Percentiles rank a stretch among this genome's conserved stretches.
Evolutionary conservation across 2,329 filamentous ascomycete genomes (phyloP).

Genomic region (Trichoderma koningiopsis): DNA sequence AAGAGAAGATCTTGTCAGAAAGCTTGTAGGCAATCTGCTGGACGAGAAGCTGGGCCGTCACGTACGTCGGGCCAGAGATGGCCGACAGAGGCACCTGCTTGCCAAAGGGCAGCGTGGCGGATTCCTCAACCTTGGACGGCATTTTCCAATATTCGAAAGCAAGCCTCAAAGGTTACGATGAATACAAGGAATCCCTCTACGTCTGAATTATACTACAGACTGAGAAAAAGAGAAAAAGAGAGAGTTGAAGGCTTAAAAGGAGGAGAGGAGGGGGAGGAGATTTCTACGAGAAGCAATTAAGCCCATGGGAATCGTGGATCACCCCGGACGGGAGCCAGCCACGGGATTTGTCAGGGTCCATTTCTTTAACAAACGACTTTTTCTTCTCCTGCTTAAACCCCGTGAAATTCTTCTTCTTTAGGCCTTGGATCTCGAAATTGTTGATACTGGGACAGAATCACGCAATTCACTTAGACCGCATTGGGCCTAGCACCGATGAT

Average conservation of each 20-base stretch:
- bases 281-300: conserved; percentile 24
- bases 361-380: conserved; percentile 24
- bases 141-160: conserved; percentile 9
- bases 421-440: conserved; percentile 35
- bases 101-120: conserved; percentile 60
- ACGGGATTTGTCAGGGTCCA: conserved; percentile 34
- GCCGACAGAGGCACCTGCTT: conserved; percentile 56
- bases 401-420: conserved; percentile 24
- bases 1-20: conserved; percentile 96
- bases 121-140: conserved; percentile 32
- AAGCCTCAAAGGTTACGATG: neutral
- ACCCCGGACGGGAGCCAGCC: conserved; percentile 31
- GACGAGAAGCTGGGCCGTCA: conserved; percentile 88
- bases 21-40: conserved; percentile 95
- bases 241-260: neutral
- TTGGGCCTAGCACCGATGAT: conserved; percentile 38
- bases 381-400: neutral
- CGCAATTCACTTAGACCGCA: conserved; percentile 42
- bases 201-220: conserved; percentile 5
- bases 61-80: conserved; percentile 86
- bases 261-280: conserved; percentile 25
- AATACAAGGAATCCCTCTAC: neutral
- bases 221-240: neutral
- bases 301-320: conserved; percentile 19
- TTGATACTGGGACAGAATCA: conserved; percentile 44